These are phyloP conservation scores for Geranium rotundifolium DNA, from an alignment of 345 rosid species.

Conservation along the genomic window DNA sequence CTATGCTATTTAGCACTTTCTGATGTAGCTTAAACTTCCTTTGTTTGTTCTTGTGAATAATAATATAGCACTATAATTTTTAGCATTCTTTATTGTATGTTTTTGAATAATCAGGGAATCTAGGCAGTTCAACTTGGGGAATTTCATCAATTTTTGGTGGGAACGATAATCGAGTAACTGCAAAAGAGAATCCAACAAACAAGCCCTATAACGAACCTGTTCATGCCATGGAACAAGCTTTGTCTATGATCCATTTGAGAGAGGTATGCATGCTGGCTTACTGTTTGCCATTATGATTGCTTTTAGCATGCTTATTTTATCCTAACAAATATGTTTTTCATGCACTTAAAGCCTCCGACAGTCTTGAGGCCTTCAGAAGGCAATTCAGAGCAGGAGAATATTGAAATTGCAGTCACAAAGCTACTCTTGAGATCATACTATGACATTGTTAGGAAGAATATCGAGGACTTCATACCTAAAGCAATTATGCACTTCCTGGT, in stretches of 20 bases:
- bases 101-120: conserved; percentile 24
- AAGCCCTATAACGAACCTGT: conserved; percentile 46
- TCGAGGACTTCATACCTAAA: conserved; percentile 80
- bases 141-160: conserved; percentile 87
- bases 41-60: no score
- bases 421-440: conserved; percentile 80
- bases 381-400: conserved; percentile 70
- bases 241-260: conserved; percentile 69
- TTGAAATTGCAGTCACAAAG: conserved; percentile 74
- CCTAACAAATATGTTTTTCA: not conserved
- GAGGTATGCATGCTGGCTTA: conserved; percentile 36
- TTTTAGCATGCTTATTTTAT: no score
- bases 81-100: not conserved
- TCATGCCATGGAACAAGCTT: conserved; percentile 36
- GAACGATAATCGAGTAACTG: conserved; percentile 39
- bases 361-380: conserved; percentile 72
- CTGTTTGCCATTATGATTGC: not conserved
- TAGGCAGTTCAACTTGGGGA: conserved; percentile 70
- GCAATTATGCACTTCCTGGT: conserved; percentile 98
- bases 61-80: no score
- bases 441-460: conserved; percentile 88
- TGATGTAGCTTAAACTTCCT: not conserved
- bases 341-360: conserved; percentile 57
- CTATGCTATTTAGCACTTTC: no score
- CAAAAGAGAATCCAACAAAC: conserved; percentile 45